These are phyloP conservation scores for Eimeria tenella DNA, from an alignment of 169 alveolate species.

Conservation along the genomic window DNA sequence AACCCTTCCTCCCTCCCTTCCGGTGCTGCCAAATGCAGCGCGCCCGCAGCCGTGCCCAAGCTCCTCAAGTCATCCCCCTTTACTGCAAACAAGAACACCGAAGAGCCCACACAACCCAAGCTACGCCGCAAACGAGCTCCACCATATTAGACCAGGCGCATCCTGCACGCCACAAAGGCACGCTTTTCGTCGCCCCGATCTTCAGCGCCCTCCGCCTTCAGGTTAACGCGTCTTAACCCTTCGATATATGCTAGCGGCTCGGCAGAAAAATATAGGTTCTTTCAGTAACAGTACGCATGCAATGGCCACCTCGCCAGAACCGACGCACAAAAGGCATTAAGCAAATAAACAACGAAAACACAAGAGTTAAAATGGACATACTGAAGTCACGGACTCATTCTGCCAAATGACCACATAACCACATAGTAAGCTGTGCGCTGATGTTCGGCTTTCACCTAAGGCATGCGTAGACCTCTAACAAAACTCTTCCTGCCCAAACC, in stretches of 20 bases:
- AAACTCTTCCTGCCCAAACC: no score
- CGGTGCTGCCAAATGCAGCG: constrained; percentile 76
- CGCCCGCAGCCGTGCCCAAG: constrained; percentile 75
- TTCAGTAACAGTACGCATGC: no score
- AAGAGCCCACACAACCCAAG: constrained; percentile 64
- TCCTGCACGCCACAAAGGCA: not conserved
- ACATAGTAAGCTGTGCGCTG: no score
- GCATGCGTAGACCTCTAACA: no score
- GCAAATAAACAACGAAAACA: no score
- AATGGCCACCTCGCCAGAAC: no score
- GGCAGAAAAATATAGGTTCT: not conserved
- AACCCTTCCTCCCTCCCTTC: constrained; percentile 75
- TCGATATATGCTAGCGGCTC: not conserved
- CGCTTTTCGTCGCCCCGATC: not conserved
- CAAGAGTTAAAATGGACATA: no score
- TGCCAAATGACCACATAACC: no score
- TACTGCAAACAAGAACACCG: constrained; percentile 73
- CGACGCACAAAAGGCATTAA: no score
- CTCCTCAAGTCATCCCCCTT: constrained; percentile 69
- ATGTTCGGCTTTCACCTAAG: no score
- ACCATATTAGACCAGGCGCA: not conserved
- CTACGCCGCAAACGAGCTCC: constrained; percentile 45
- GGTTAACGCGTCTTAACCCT: not conserved
- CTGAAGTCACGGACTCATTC: no score
- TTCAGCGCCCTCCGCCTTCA: constrained; percentile 11